phyloP scores from a whole-genome alignment of 140 eudicot species.

The Cichorium intybus region DNA sequence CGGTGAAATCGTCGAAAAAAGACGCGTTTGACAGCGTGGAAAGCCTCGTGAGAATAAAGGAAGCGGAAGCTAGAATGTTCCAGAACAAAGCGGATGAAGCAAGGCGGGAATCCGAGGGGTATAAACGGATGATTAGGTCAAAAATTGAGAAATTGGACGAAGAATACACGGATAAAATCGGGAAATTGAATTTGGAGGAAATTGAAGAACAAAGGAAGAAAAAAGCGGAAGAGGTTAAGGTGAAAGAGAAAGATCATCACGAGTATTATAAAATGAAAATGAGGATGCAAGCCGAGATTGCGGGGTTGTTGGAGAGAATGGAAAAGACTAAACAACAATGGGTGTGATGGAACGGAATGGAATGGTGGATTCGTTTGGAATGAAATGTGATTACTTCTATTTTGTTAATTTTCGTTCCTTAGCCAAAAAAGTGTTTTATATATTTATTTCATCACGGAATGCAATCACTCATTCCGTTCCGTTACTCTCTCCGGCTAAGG shows the following conservation, averaged over 20 bases:
- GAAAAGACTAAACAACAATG: conserved; percentile 81
- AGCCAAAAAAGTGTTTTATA: no score
- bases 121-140: conserved; percentile 54
- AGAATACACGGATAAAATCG: conserved; percentile 61
- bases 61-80: conserved; percentile 88
- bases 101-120: conserved; percentile 63
- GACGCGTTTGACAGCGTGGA: conserved; percentile 76
- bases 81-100: conserved; percentile 86
- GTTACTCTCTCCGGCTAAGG: no score
- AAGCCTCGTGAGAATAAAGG: conserved; percentile 74
- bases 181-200: conserved; percentile 56
- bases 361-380: not conserved
- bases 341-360: conserved; percentile 29
- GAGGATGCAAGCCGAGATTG: conserved; percentile 91
- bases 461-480: no score
- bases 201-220: conserved; percentile 64
- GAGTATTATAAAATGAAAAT: conserved; percentile 88
- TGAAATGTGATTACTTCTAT: no score
- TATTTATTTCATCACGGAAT: no score
- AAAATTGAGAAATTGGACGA: conserved; percentile 68
- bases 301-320: conserved; percentile 88
- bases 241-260: conserved; percentile 58
- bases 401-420: no score
- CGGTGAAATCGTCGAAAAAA: conserved; percentile 57
- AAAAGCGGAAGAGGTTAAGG: conserved; percentile 71